Evolutionary conservation across 768 basidiomycete species (phyloP), one percentile per base, ranked within the genome.

Genomic region (Xerocomellus intermedius): DNA sequence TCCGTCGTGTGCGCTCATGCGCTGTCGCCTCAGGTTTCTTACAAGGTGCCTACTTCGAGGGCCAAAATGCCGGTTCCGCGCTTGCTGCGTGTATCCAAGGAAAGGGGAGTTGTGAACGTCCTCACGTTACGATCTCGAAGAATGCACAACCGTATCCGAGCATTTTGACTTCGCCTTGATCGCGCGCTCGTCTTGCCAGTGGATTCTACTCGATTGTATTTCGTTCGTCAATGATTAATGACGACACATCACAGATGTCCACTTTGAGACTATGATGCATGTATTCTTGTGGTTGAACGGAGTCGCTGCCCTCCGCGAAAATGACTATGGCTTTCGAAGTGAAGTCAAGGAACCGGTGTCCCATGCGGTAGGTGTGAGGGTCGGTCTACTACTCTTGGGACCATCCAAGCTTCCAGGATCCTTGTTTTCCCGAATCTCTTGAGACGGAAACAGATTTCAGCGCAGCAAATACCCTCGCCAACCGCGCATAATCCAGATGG

Each of bases 41-140:
- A 17, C 81, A 84, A 49, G 82, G 80, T 0, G 82, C 83, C 4
- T 84, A 83, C 63, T 76, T 75, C 16, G 82, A 84, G 64, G 83
- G 83, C 0, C 56, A 70, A 37, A 68, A 73, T 24, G 72, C 77
- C 3, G 81, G 74, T 1, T 55, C 59, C 17, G 63, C 57, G 5
- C 64, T 85, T 9, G 74, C 74, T 1, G 64, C 68, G 16, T 84
- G 83, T 50, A 69, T 83, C 37, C 52, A 61, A 21, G 62, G 49
- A 0, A 60, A 57, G 8, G 64, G 60, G 2, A 68, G 65, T 37
- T 49, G 62, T 5, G 64, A 62, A 3, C 52, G 72, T 12, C 59
- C 71, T 37, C 63, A 74, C 41, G 49, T 65, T 9, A 52, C 66
- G 19, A 53, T 57, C 8, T 64, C 73, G 22, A 58, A 54, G 50